These are phyloP conservation scores for Purpureocillium takamizusanense DNA, from an alignment of 2,329 filamentous ascomycete genomes.

Conservation along the genomic window DNA sequence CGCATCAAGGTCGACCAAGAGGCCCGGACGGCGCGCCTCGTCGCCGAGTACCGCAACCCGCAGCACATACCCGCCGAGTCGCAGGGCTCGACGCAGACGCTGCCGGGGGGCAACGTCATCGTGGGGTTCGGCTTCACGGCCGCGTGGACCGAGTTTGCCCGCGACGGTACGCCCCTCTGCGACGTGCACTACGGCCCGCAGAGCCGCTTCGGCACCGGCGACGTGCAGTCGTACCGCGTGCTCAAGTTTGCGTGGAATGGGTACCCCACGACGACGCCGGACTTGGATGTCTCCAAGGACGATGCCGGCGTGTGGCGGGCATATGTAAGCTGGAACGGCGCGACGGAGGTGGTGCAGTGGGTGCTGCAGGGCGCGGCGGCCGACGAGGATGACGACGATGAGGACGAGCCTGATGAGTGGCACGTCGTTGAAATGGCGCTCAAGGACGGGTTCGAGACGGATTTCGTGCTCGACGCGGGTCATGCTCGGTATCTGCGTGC, in stretches of 20 bases:
- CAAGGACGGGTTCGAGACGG: conserved; percentile 3
- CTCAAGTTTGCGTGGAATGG: conserved; percentile 19
- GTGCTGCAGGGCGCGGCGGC: conserved; percentile 24
- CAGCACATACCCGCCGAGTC: conserved; percentile 3
- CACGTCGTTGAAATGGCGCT: background rate
- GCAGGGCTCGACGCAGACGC: conserved; percentile 8
- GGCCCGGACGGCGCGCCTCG: conserved; percentile 3
- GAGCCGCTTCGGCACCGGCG: conserved; percentile 6
- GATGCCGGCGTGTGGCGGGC: conserved; percentile 7
- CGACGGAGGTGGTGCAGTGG: conserved; percentile 23
- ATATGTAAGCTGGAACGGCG: conserved; percentile 30
- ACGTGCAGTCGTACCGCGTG: conserved; percentile 17
- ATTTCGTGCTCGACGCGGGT: conserved; percentile 2
- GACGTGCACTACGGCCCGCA: conserved; percentile 14
- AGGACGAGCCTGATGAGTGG: background rate
- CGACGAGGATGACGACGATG: background rate
- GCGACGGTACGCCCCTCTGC: conserved; percentile 12
- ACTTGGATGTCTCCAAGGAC: conserved; percentile 2
- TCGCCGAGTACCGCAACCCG: conserved; percentile 7
- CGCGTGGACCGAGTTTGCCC: conserved; percentile 16
- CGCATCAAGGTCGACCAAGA: conserved; percentile 4
- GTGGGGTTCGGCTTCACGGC: conserved; percentile 29
- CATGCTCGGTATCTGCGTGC: conserved; percentile 2
- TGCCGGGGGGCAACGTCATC: conserved; percentile 31
- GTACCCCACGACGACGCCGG: conserved; percentile 10